phyloP scores from a whole-genome alignment of 2,329 filamentous ascomycete species.

The Penicillium sp. region DNA sequence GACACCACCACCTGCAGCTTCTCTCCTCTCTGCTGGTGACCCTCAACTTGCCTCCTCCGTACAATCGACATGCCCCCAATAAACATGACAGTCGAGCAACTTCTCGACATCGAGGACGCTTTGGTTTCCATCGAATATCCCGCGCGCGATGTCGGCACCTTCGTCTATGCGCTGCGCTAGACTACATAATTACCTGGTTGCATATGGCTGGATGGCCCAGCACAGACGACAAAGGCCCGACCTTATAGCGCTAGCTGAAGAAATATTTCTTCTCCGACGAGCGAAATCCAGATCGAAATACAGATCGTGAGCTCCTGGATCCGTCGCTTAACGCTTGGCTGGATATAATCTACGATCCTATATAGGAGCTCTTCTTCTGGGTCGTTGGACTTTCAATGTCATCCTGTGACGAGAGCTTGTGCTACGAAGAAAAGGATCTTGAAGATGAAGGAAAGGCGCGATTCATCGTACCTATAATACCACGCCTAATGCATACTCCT shows the following conservation, averaged over 20 bases:
- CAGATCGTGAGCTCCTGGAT: slow-evolving; percentile 13
- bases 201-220: slow-evolving; percentile 23
- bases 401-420: slow-evolving; percentile 5
- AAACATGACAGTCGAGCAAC: neutral
- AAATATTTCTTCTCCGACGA: neutral
- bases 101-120: neutral
- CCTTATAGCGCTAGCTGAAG: slow-evolving; percentile 10
- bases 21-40: no score
- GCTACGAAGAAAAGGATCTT: slow-evolving; percentile 10
- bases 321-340: slow-evolving; percentile 18
- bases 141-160: slow-evolving; percentile 6
- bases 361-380: slow-evolving; percentile 19
- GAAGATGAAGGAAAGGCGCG: slow-evolving; percentile 4
- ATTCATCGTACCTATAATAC: slow-evolving; percentile 21
- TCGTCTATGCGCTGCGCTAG: slow-evolving; percentile 23
- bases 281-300: neutral
- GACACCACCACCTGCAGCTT: no score
- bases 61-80: neutral
- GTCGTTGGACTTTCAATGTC: slow-evolving; percentile 10
- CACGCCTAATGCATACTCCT: slow-evolving; percentile 9
- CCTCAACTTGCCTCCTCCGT: neutral
- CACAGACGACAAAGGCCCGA: slow-evolving; percentile 10
- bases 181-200: slow-evolving; percentile 27
- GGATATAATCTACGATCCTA: slow-evolving; percentile 13
- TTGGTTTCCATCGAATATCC: slow-evolving; percentile 14